These are phyloP conservation scores for Aureococcus anophagefferens DNA, from an alignment of 108 stramenopile genomes.

Conservation along the genomic window DNA sequence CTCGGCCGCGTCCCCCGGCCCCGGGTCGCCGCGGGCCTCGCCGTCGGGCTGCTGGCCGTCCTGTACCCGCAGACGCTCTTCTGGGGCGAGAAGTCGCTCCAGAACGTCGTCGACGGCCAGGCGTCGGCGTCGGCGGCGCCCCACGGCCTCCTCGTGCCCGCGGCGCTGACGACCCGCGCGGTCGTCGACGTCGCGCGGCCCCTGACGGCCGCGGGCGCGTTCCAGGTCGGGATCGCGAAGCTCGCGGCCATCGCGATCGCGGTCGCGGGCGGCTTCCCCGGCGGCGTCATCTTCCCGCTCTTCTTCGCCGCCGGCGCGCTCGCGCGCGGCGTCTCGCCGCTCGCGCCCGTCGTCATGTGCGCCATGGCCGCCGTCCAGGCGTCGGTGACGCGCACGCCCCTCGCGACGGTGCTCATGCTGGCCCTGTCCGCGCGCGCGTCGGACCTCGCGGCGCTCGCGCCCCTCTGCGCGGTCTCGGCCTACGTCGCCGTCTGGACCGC, in stretches of 20 bases:
- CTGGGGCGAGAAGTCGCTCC: conserved; percentile 50
- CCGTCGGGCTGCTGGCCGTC: conserved; percentile 29
- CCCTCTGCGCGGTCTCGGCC: too few species aligned
- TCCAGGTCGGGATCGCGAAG: conserved; percentile 50
- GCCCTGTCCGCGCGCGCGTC: conserved; percentile 42
- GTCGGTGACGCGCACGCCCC: conserved; percentile 50
- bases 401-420: conserved; percentile 51
- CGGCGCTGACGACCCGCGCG: conserved; percentile 33
- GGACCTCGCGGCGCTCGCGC: too few species aligned
- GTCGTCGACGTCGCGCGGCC: too few species aligned
- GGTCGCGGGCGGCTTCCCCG: conserved; percentile 40
- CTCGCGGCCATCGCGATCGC: conserved; percentile 48
- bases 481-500: too few species aligned
- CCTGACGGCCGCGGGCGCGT: conserved; percentile 32
- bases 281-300: conserved; percentile 44
- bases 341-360: conserved; percentile 39
- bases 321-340: conserved; percentile 19
- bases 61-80: conserved; percentile 41
- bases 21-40: conserved; percentile 13
- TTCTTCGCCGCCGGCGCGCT: conserved; percentile 31
- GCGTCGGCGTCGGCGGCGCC: conserved; percentile 45
- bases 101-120: conserved; percentile 41
- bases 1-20: too few species aligned
- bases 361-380: conserved; percentile 54
- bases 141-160: conserved; percentile 30